Conservation (phyloP, 1,139 yeast species). For the Taphrina sp. region DNA sequence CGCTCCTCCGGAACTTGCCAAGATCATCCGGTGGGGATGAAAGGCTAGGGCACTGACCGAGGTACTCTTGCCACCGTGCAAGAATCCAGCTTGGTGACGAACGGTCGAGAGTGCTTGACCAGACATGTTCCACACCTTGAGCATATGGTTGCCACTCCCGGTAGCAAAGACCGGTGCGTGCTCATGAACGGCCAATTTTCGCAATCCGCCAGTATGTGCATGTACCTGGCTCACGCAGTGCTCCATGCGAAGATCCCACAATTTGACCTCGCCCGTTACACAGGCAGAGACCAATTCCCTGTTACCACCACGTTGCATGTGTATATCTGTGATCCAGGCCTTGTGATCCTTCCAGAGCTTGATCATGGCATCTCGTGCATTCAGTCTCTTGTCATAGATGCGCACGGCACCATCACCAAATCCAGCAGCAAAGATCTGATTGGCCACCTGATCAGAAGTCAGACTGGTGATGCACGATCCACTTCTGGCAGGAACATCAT, state of each 20-base stretch:
- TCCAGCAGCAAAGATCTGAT: conserved; percentile 87
- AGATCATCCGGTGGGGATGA: conserved; percentile 93
- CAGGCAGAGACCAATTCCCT: conserved; percentile 84
- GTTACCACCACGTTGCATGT: conserved; percentile 95
- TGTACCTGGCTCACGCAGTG: conserved; percentile 68
- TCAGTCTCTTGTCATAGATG: conserved; percentile 85
- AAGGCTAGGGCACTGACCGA: conserved; percentile 67
- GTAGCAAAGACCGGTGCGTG: conserved; percentile 69
- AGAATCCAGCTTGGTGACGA: conserved; percentile 51
- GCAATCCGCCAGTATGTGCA: conserved; percentile 62
- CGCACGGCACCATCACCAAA: conserved; percentile 90
- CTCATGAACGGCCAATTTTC: conserved; percentile 81
- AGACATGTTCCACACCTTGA: conserved; percentile 83
- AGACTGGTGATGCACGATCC: conserved; percentile 84
- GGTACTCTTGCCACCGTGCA: conserved; percentile 44
- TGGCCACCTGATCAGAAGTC: conserved; percentile 94
- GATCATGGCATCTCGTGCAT: conserved; percentile 82
- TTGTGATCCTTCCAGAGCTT: conserved; percentile 66
- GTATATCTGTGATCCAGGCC: conserved; percentile 73
- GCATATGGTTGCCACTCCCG: conserved; percentile 61
- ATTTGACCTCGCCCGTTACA: conserved; percentile 73
- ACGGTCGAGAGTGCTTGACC: conserved; percentile 70
- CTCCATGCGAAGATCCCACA: conserved; percentile 84
- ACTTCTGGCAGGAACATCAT: conserved; percentile 87
- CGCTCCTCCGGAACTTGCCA: conserved; percentile 54